Base-by-base conservation (phyloP, 352 stramenopile genomes). In the Pseudoperonospora humuli region DNA sequence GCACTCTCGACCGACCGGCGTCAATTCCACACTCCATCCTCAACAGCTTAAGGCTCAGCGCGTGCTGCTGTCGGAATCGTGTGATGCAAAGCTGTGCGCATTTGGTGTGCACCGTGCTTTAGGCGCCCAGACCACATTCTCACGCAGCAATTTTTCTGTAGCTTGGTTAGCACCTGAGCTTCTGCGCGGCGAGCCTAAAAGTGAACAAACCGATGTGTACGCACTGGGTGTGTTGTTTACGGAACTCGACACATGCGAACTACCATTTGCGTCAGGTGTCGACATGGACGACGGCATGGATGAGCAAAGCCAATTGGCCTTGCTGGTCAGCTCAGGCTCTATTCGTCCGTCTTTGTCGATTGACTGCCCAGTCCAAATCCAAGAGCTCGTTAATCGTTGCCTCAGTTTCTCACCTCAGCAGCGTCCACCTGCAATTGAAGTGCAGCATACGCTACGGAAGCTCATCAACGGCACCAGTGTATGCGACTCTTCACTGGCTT, bases 111-210 rank as follows among this genome's bases (percentile, higher is more conserved):
- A 29, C 9, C 45, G 66, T 14, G 41, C 41, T 23, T 13, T 66
- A 34, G 37, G 33, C 8, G 21, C 34, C 28, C 17, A 59, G 26
- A 36, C 45, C 20, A 34, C 35, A 28, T 33, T 55, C 20, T 34
- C 36, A 21, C 20, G 45, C 52, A 49, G 20, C 11, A 28, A 63
- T 37, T 51, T 60, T 27, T 73, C 62, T 3, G 37, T 76, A 8
- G 66, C 61, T 10, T 84, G 71, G 71, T 45, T 80, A 19, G 71
- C 71, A 3, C 71, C 71, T 7, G 71, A 84, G 33, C 35, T 84
- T 9, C 57, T 84, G 3, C 50, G 56, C 9, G 64, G 61, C 6
- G 60, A 73, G 17, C 44, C 40, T 13, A 35, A 37, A 45, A 64
- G 40, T 26, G 61, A 67, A 6, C 45, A 65, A 34, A 37, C 62